Evolutionary conservation across 305 asterid genomes (phyloP).

Genomic region (Solanum hybrid): DNA sequence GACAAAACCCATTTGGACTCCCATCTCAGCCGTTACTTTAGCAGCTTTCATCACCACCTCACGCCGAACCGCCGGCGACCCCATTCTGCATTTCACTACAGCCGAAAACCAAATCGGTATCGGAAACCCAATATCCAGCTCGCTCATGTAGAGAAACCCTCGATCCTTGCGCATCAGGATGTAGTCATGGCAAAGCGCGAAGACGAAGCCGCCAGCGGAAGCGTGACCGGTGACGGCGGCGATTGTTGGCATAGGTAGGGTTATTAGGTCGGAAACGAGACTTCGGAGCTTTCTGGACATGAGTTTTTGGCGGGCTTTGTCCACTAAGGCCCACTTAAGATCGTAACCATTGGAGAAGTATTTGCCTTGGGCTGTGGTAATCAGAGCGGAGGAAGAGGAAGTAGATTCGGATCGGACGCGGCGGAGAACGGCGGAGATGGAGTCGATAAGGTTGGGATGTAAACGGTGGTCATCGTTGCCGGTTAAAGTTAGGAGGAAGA

Average conservation of each 20-base stretch:
- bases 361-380: slow-evolving; percentile 62
- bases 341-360: slow-evolving; percentile 79
- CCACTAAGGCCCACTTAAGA: slow-evolving; percentile 41
- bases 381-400: slow-evolving; percentile 42
- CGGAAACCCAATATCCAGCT: slow-evolving; percentile 35
- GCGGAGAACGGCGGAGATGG: slow-evolving; percentile 36
- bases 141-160: slow-evolving; percentile 59
- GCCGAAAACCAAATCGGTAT: slow-evolving; percentile 46
- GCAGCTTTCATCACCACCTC: slow-evolving; percentile 33
- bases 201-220: slow-evolving; percentile 42
- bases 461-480: slow-evolving; percentile 56
- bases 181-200: slow-evolving; percentile 58
- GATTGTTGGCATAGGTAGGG: slow-evolving; percentile 70
- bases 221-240: slow-evolving; percentile 77
- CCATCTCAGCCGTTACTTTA: slow-evolving; percentile 23
- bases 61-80: slow-evolving; percentile 32
- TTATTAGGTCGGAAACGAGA: slow-evolving; percentile 43
- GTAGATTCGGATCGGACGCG: slow-evolving; percentile 23
- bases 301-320: slow-evolving; percentile 15
- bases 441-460: slow-evolving; percentile 47
- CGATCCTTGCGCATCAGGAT: slow-evolving; percentile 49
- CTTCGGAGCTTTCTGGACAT: slow-evolving; percentile 46
- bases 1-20: slow-evolving; percentile 17
- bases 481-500: slow-evolving; percentile 56
- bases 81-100: slow-evolving; percentile 32